Evolutionary conservation across 345 rosid genomes (phyloP).

Genomic region (Balakata baccata): DNA sequence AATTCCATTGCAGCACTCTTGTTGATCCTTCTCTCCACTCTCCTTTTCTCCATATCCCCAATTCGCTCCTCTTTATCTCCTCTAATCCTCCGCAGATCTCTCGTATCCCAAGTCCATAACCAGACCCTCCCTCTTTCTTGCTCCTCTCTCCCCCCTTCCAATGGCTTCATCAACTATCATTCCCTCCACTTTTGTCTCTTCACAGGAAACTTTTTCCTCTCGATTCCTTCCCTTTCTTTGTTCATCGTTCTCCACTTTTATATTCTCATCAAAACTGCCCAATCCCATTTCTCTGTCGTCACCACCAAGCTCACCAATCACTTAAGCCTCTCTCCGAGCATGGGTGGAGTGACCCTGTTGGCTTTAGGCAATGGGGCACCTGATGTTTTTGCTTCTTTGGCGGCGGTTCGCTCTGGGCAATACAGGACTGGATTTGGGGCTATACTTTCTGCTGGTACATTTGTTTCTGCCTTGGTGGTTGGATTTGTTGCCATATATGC

Average conservation of each 20-base stretch:
- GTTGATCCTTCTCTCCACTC: conserved; percentile 42
- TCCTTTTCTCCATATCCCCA: conserved; percentile 41
- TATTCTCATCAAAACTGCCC: conserved; percentile 91
- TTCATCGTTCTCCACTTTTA: conserved; percentile 69
- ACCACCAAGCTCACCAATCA: conserved; percentile 76
- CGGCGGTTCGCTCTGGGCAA: conserved; percentile 78
- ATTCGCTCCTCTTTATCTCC: conserved; percentile 13
- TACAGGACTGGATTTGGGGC: conserved; percentile 91
- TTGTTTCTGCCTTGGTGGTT: conserved; percentile 89
- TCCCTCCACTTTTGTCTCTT: conserved; percentile 66
- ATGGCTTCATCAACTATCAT: conserved; percentile 61
- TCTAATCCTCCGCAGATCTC: conserved; percentile 46
- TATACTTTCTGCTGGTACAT: conserved; percentile 82
- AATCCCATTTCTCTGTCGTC: conserved; percentile 83
- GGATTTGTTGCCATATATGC: conserved; percentile 91
- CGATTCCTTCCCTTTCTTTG: conserved; percentile 55
- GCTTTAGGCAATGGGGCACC: conserved; percentile 97
- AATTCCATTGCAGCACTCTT: conserved; percentile 33
- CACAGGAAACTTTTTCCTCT: conserved; percentile 38
- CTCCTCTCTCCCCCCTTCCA: conserved; percentile 24
- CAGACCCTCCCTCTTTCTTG: conserved; percentile 27
- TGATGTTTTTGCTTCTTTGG: conserved; percentile 80
- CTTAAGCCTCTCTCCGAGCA: conserved; percentile 72
- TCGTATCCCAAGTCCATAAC: conserved; percentile 25
- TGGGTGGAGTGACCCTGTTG: conserved; percentile 89